Evolutionary conservation across 305 asterid species (phyloP).

Genomic region (Fraxinus greggii): DNA sequence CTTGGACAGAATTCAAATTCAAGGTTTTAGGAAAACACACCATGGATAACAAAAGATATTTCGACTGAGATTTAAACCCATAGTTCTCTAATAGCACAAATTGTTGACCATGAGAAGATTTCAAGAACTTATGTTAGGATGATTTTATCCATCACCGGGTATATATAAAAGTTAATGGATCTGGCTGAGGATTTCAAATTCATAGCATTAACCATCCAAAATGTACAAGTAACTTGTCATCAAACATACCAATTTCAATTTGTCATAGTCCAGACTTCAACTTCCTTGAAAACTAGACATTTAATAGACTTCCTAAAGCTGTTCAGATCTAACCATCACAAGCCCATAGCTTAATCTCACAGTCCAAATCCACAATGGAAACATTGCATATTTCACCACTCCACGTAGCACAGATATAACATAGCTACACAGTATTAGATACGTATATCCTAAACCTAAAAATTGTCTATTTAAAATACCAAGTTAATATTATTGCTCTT

Average conservation of each 20-base stretch:
- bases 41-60: neutral
- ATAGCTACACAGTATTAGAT: neutral
- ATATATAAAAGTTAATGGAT: neutral
- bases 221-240: neutral
- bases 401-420: neutral
- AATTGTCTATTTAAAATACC: no score
- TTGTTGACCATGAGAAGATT: neutral
- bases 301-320: neutral
- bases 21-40: neutral
- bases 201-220: neutral
- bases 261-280: neutral
- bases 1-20: neutral
- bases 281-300: neutral
- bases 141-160: neutral
- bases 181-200: neutral
- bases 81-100: neutral
- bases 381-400: neutral
- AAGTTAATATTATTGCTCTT: neutral
- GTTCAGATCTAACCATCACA: neutral
- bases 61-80: neutral
- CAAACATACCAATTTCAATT: neutral
- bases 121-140: neutral
- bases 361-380: neutral
- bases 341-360: neutral
- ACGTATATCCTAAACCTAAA: neutral